These are phyloP conservation scores for Penicillium sp. DNA, from an alignment of 2,329 filamentous ascomycete species.

Conservation along the genomic window DNA sequence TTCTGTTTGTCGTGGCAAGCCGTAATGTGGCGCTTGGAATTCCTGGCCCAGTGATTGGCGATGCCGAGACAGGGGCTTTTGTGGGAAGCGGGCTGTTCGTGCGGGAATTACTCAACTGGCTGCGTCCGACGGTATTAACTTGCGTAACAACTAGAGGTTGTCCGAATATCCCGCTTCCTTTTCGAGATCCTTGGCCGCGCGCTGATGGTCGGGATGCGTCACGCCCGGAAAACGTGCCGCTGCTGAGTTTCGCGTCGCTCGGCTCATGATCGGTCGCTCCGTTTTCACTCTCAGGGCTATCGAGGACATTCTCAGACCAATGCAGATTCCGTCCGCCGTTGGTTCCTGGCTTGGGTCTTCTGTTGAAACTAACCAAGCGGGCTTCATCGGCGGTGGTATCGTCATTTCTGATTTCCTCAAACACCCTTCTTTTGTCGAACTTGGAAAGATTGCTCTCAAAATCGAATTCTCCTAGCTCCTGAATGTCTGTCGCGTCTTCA, in stretches of 20 bases:
- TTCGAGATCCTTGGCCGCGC: constrained; percentile 45
- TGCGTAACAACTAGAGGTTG: constrained; percentile 43
- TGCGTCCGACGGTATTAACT: constrained; percentile 39
- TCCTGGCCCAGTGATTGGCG: constrained; percentile 45
- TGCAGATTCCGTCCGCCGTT: constrained; percentile 88
- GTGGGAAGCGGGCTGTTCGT: constrained; percentile 47
- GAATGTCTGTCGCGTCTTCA: constrained; percentile 92
- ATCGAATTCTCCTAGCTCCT: constrained; percentile 93
- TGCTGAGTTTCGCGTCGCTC: constrained; percentile 49
- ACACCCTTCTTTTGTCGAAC: constrained; percentile 91
- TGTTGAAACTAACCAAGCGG: constrained; percentile 89
- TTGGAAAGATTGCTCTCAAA: constrained; percentile 88
- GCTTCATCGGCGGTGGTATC: constrained; percentile 88
- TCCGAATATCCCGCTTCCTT: constrained; percentile 47
- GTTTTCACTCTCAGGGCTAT: constrained; percentile 71
- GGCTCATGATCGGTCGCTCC: constrained; percentile 61
- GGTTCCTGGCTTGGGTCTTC: constrained; percentile 67
- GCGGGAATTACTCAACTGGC: constrained; percentile 42
- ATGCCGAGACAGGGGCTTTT: constrained; percentile 47
- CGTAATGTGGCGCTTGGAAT: constrained; percentile 52
- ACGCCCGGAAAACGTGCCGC: constrained; percentile 52
- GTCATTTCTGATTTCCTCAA: constrained; percentile 87
- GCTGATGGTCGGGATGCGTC: constrained; percentile 45
- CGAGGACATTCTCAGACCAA: constrained; percentile 88
- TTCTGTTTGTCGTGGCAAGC: constrained; percentile 58